Evolutionary conservation across 805 yeast genomes (phyloP).

Genomic region (Saturnispora saitoi): DNA sequence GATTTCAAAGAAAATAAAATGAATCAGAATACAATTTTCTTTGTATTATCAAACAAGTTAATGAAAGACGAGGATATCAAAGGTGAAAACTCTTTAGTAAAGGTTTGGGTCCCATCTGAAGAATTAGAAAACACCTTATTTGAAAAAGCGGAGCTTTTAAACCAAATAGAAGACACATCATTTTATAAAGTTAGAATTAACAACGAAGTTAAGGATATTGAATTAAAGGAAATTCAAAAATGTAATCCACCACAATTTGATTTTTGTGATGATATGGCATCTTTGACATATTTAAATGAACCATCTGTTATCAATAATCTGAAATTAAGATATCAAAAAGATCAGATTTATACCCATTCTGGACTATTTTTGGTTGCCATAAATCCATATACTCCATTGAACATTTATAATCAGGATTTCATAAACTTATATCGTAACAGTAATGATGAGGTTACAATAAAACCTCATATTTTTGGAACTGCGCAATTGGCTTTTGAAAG

Average conservation of each 20-base stretch:
- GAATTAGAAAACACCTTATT: slow-evolving; percentile 45
- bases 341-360: slow-evolving; percentile 83
- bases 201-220: slow-evolving; percentile 14
- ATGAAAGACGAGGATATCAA: not conserved
- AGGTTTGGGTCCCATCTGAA: not conserved
- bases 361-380: slow-evolving; percentile 93
- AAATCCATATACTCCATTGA: slow-evolving; percentile 75
- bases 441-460: slow-evolving; percentile 15
- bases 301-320: slow-evolving; percentile 90
- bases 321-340: slow-evolving; percentile 65
- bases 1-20: not conserved
- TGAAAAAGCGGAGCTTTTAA: slow-evolving; percentile 50
- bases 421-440: slow-evolving; percentile 38
- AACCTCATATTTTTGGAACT: slow-evolving; percentile 88
- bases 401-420: slow-evolving; percentile 57
- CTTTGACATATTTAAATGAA: slow-evolving; percentile 85
- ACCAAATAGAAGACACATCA: slow-evolving; percentile 25
- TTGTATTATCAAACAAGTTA: not conserved
- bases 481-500: slow-evolving; percentile 81
- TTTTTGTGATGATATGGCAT: slow-evolving; percentile 91
- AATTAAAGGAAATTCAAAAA: slow-evolving; percentile 39
- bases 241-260: slow-evolving; percentile 89
- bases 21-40: not conserved
- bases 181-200: slow-evolving; percentile 21
- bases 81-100: not conserved